phyloP scores from a whole-genome alignment of 306 rosid genomes.

The Castanea crenata region DNA sequence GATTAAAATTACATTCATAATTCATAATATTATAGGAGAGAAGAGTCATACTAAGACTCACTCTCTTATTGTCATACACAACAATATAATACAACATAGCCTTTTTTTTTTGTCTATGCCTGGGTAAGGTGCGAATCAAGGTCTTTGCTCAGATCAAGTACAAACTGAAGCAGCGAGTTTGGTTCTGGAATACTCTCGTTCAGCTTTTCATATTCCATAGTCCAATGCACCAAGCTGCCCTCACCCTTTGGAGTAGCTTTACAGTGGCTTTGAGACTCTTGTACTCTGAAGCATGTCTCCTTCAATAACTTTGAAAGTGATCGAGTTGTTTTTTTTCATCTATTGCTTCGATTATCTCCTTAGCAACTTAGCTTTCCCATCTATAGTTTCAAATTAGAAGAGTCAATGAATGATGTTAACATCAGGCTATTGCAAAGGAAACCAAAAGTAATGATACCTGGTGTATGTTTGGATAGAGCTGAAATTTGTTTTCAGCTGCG shows the following conservation, averaged over 20 bases:
- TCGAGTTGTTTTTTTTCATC: slow-evolving; percentile 25
- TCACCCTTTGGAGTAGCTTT: slow-evolving; percentile 15
- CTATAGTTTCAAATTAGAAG: background rate
- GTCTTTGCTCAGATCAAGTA: slow-evolving; percentile 17
- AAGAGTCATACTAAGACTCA: background rate
- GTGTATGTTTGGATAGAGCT: too few relatives aligned
- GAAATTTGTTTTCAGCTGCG: too few relatives aligned
- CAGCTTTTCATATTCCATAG: slow-evolving; percentile 37
- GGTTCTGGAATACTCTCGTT: slow-evolving; percentile 28
- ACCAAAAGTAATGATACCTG: too few relatives aligned
- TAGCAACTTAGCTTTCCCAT: slow-evolving; percentile 27
- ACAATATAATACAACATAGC: background rate
- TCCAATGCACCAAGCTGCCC: slow-evolving; percentile 29
- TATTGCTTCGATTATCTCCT: slow-evolving; percentile 32
- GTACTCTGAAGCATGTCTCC: slow-evolving; percentile 27
- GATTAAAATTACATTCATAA: background rate
- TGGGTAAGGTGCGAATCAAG: slow-evolving; percentile 20
- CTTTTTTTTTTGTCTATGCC: background rate
- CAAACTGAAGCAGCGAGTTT: slow-evolving; percentile 17
- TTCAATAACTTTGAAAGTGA: slow-evolving; percentile 33
- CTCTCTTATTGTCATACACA: background rate
- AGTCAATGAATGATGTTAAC: background rate
- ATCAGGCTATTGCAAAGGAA: background rate
- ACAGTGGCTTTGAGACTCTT: slow-evolving; percentile 2
- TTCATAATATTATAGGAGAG: background rate